phyloP scores from a whole-genome alignment of 768 basidiomycete species.

The Collybia sp. region DNA sequence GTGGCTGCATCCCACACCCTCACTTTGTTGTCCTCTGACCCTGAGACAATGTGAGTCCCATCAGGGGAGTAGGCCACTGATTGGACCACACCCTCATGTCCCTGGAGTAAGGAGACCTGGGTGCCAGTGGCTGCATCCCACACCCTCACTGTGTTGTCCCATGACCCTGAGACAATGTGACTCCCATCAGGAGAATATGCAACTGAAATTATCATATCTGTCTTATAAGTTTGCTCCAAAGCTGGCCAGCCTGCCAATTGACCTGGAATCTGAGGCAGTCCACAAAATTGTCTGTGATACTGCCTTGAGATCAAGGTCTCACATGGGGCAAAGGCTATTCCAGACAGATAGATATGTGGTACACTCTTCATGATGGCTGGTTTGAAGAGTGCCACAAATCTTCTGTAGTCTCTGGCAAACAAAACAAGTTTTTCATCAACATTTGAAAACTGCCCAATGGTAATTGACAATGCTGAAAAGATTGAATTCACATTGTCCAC shows the following conservation, averaged over 20 bases:
- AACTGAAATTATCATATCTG: slow-evolving; percentile 4
- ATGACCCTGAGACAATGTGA: slow-evolving; percentile 12
- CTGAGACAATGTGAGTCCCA: too few relatives aligned
- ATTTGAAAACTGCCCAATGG: neutral
- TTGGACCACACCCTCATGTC: slow-evolving; percentile 1
- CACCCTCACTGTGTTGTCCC: slow-evolving; percentile 8
- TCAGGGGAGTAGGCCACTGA: too few relatives aligned
- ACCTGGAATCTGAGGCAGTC: too few relatives aligned
- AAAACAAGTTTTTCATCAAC: neutral
- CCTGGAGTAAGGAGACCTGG: slow-evolving; percentile 2
- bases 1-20: too few relatives aligned
- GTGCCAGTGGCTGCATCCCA: slow-evolving; percentile 11
- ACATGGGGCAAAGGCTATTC: slow-evolving; percentile 25
- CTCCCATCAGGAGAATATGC: slow-evolving; percentile 15
- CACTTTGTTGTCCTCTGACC: too few relatives aligned
- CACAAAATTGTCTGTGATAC: neutral
- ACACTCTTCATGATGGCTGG: slow-evolving; percentile 21
- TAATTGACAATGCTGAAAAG: slow-evolving; percentile 1
- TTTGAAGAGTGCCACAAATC: slow-evolving; percentile 25
- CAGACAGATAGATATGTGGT: slow-evolving; percentile 36
- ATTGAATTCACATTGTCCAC: slow-evolving; percentile 8
- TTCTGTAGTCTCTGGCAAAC: slow-evolving; percentile 15
- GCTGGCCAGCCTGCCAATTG: too few relatives aligned
- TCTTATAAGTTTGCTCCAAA: too few relatives aligned
- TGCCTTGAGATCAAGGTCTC: slow-evolving; percentile 15